Percentiles rank a stretch among this genome's conserved stretches.
These are phyloP conservation scores for Platanthera guangdongensis DNA, from an alignment of 106 monocot species.

Conservation along the genomic window DNA sequence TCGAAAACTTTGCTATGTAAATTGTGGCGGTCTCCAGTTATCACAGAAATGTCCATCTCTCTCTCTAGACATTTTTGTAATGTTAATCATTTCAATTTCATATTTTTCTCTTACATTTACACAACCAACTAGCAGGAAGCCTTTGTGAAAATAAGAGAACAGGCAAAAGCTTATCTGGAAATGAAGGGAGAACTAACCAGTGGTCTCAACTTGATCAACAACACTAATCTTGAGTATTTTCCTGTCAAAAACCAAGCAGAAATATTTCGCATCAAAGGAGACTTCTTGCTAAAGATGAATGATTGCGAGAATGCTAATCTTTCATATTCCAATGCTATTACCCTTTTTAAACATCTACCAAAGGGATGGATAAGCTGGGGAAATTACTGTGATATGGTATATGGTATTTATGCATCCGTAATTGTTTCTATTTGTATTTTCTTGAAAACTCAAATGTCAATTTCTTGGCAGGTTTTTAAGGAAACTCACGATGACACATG, in stretches of 20 bases:
- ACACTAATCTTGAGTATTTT: slow-evolving; percentile 96
- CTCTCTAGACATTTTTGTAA: not conserved
- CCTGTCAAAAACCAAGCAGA: slow-evolving; percentile 88
- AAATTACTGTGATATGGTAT: slow-evolving; percentile 97
- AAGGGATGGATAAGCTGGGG: slow-evolving; percentile 99
- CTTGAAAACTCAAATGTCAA: not conserved
- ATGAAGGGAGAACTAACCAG: slow-evolving; percentile 92
- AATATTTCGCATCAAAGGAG: slow-evolving; percentile 93
- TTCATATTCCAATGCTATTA: slow-evolving; percentile 79
- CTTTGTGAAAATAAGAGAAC: slow-evolving; percentile 98
- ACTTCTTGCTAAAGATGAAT: slow-evolving; percentile 87
- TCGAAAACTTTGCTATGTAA: too few relatives aligned
- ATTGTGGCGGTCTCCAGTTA: too few relatives aligned
- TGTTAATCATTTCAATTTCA: not conserved
- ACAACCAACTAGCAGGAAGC: slow-evolving; percentile 66
- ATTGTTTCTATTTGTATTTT: slow-evolving; percentile 2
- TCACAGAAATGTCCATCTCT: too few relatives aligned
- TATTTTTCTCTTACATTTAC: not conserved
- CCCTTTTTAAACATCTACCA: slow-evolving; percentile 80
- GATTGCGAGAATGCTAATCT: slow-evolving; percentile 86
- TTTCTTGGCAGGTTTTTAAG: slow-evolving; percentile 66
- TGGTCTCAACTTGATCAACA: slow-evolving; percentile 92
- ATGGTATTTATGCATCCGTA: not conserved
- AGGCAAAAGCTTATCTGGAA: slow-evolving; percentile 95
- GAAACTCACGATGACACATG: slow-evolving; percentile 83